phyloP scores from a whole-genome alignment of 768 basidiomycete species.

The Suillus bovinus region DNA sequence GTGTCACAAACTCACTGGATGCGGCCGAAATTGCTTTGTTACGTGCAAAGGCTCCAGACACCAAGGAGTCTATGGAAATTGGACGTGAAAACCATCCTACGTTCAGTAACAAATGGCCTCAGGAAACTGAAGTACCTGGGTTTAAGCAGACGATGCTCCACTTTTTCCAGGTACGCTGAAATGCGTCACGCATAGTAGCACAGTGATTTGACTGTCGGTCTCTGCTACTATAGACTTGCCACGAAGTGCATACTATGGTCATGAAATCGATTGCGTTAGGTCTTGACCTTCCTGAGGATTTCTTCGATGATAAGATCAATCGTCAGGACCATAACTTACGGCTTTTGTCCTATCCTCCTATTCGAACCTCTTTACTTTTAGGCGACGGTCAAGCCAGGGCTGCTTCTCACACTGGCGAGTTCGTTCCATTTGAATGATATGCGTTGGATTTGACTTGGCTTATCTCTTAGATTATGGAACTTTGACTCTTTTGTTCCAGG shows the following conservation, averaged over 20 bases:
- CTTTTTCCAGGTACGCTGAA: slow-evolving; percentile 60
- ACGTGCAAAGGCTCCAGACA: slow-evolving; percentile 76
- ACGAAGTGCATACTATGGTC: slow-evolving; percentile 69
- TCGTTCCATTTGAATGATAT: background rate
- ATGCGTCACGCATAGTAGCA: background rate
- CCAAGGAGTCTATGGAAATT: slow-evolving; percentile 88
- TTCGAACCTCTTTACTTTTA: slow-evolving; percentile 56
- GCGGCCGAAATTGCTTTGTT: slow-evolving; percentile 71
- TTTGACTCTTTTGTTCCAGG: slow-evolving; percentile 82
- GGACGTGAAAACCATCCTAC: slow-evolving; percentile 78
- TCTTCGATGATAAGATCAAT: slow-evolving; percentile 74
- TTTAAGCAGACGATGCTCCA: slow-evolving; percentile 75
- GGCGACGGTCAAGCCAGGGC: slow-evolving; percentile 75
- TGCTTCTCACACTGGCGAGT: slow-evolving; percentile 74
- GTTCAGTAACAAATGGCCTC: slow-evolving; percentile 84
- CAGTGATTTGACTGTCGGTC: slow-evolving; percentile 10
- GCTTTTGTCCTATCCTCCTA: slow-evolving; percentile 79
- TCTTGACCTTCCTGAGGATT: slow-evolving; percentile 67
- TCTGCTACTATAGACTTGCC: slow-evolving; percentile 54
- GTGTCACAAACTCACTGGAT: slow-evolving; percentile 66
- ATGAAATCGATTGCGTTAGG: slow-evolving; percentile 90
- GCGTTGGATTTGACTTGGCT: background rate
- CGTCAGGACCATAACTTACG: slow-evolving; percentile 82
- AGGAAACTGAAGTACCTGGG: slow-evolving; percentile 55
- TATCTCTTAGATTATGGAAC: slow-evolving; percentile 68